A percentile compares a stretch with the other conserved stretches of the same genome.
Evolutionary conservation across 163 green algal species (phyloP).

Genomic region (Trebouxia gelatinosa): DNA sequence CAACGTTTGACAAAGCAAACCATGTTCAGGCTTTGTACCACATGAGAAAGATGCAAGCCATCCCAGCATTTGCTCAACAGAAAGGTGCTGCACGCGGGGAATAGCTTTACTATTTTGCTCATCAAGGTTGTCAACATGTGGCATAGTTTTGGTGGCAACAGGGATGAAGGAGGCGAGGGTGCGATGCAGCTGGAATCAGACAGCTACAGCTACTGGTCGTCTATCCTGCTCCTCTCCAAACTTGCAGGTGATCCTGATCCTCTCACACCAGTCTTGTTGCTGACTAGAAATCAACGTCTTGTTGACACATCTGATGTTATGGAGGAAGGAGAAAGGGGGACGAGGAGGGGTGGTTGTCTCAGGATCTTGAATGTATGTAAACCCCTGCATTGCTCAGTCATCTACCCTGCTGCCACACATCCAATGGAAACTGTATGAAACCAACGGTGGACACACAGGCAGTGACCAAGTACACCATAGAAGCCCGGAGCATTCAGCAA

Average conservation of each 20-base stretch:
- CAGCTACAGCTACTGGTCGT: constrained; percentile 65
- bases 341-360: no score
- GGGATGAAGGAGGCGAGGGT: constrained; percentile 34
- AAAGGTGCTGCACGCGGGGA: background rate
- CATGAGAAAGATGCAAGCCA: background rate
- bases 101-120: background rate
- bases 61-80: background rate
- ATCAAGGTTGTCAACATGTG: background rate
- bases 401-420: background rate
- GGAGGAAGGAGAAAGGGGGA: no score
- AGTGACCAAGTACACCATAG: constrained; percentile 60
- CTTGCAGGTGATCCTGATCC: constrained; percentile 51
- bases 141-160: background rate
- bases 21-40: background rate
- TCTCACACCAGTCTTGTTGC: background rate
- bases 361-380: no score
- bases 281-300: no score
- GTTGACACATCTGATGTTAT: no score
- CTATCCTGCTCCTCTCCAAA: constrained; percentile 67
- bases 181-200: constrained; percentile 66
- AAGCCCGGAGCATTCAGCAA: background rate
- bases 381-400: no score
- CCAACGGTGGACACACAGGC: constrained; percentile 38
- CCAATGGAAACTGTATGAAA: constrained; percentile 22
- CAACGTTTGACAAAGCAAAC: no score